Base-by-base conservation (phyloP, 1,284 basidiomycete species). In the Papiliotrema terrestris region DNA sequence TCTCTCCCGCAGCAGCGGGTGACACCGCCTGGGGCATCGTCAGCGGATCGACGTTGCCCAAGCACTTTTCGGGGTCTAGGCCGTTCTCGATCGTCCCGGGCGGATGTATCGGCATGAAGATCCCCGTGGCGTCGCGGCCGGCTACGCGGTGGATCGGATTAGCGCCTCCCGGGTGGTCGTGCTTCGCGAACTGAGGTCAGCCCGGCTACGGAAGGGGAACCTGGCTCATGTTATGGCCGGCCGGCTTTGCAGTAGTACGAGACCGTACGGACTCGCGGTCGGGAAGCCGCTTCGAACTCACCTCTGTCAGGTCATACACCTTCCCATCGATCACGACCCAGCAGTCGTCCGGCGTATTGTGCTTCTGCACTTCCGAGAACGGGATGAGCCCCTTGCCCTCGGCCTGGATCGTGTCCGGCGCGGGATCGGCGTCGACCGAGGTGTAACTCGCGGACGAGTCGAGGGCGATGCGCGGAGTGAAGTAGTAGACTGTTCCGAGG, bases 271-370 rank as follows among this genome's bases (percentile, higher is more conserved):
- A n/a, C n/a, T n/a, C n/a, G n/a, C n/a, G n/a, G n/a, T n/a, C n/a
- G n/a, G n/a, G n/a, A n/a, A n/a, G n/a, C n/a, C n/a, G n/a, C n/a
- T n/a, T n/a, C n/a, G n/a, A n/a, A 60, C 68, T 51, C 49, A 73
- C 74, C 56, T 69, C 64, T 8, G 75, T 76, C 43, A 77, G 58
- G 54, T 78, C 75, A 56, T 74, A 77, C 3, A 77, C 68, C 45
- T 68, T 69, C 11, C 68, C 74, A 37, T 70, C 64, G 52, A 77
- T 71, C 9, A 77, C 68, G 15, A 75, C 70, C 75, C 76, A 76
- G 42, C 69, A 67, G 48, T 71, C 68, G 2, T 70, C 71, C n/a
- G 65, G 52, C 1, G 60, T 59, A 39, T 66, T 67, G 44, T 77
- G 75, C 61, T 70, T 68, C 49, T 71, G 67, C 1, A 77, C 73